Percentiles rank a stretch among this genome's conserved stretches.
Conservation (phyloP, 148 eudicot species). For the Chenopodium suecicum region DNA sequence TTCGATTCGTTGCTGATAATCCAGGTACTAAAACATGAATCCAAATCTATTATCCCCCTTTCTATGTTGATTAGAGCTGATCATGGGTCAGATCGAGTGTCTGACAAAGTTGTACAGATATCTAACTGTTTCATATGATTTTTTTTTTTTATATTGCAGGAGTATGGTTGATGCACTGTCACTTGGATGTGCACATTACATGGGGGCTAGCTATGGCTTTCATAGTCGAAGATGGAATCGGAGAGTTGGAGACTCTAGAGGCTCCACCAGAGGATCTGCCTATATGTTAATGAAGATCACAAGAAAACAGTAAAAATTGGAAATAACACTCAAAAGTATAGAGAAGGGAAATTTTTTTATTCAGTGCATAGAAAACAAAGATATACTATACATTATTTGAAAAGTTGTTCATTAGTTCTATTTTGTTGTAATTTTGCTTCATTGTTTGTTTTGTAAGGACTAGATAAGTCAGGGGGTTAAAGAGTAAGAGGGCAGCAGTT, state of each 20-base stretch:
- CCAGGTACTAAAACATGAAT: constrained; percentile 52
- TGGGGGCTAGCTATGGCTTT: constrained; percentile 87
- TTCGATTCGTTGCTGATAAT: constrained; percentile 91
- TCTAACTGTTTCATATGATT: background rate
- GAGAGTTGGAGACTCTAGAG: constrained; percentile 50
- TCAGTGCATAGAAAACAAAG: constrained; percentile 11
- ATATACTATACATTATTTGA: constrained; percentile 10
- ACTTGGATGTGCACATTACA: constrained; percentile 75
- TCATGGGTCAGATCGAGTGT: background rate
- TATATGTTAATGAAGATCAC: constrained; percentile 36
- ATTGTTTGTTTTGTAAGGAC: background rate
- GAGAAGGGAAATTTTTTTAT: background rate
- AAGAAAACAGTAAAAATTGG: background rate
- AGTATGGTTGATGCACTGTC: constrained; percentile 84
- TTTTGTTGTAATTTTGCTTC: background rate
- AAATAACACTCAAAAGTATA: constrained; percentile 24
- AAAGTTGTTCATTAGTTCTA: constrained; percentile 5
- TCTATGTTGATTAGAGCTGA: background rate
- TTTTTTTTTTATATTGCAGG: constrained; percentile 35
- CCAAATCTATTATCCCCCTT: background rate
- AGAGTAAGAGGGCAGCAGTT: constrained; percentile 6
- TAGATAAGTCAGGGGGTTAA: constrained; percentile 19
- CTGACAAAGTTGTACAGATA: background rate
- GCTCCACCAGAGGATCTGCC: constrained; percentile 66
- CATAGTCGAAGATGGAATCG: constrained; percentile 65